Evolutionary conservation across 2,329 filamentous ascomycete genomes (phyloP), one percentile per base, ranked within the genome.

Genomic region (Cladophialophora psammophila): DNA sequence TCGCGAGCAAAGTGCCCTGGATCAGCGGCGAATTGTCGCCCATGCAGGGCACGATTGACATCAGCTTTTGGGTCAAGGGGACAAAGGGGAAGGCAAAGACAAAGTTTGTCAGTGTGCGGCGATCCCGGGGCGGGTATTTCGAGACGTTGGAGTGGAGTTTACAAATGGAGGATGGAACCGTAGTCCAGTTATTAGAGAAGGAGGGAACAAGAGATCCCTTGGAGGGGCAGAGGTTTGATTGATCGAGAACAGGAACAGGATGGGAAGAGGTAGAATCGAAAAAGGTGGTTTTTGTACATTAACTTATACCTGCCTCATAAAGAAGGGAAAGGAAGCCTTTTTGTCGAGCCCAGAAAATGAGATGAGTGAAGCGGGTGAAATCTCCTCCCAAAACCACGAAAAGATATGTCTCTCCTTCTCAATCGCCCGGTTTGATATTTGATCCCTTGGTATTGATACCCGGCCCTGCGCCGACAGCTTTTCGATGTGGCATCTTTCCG

Each of bases 121-220:
- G 86, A 72, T 12, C 18, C 31, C 86, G 87, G 71, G 86, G 86
- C 78, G 86, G 86, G 35, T 84, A 89, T 83, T 98, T 97, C 79
- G 89, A 93, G 81, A 99, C 95, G 40, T 87, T 90, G 65, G 91
- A 94, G 83, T 99, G 94, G 94, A 95, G 90, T 76, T 81, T 99
- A 74, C 88, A 90, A 77, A 88, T 87, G 69, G 83, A 86, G 69
- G 86, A 88, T 74, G 87, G 87, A 50, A 83, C 83, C 60, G 87
- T 90, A 71, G 85, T 97, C 71, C 90, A 96, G 76, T 80, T 99
- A 77, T 84, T 97, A 69, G 62, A 69, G 26, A 34, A 42, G 55
- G 65, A 67, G 42, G 70, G 69, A 4, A 55, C 64, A 31, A 69
- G 42, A 55, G 70, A 72, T 70, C 70, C 70, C 12, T 65, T 72